Evolutionary conservation across 768 basidiomycete species (phyloP).

Genomic region (Lactarius evosmus): DNA sequence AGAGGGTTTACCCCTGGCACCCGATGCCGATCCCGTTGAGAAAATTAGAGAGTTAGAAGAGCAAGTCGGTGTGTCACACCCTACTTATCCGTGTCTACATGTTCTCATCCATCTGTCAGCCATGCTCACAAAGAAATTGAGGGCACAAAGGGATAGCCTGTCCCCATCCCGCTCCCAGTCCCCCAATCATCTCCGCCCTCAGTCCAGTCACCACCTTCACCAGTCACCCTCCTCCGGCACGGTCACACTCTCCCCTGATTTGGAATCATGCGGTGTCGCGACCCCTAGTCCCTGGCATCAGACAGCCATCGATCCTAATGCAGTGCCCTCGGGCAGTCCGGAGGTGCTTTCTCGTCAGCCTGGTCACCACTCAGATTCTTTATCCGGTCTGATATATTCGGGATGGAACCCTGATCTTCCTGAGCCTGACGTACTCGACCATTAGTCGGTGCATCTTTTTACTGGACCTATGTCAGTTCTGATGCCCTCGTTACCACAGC

Average conservation of each 20-base stretch:
- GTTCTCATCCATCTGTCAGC: slow-evolving; percentile 39
- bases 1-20: slow-evolving; percentile 72
- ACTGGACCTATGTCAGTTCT: background rate
- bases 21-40: slow-evolving; percentile 75
- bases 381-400: slow-evolving; percentile 64
- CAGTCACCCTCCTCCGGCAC: slow-evolving; percentile 25
- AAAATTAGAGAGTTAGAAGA: slow-evolving; percentile 75
- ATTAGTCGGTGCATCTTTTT: slow-evolving; percentile 55
- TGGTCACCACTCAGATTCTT: slow-evolving; percentile 46
- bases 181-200: slow-evolving; percentile 28
- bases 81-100: slow-evolving; percentile 21
- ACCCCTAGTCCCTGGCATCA: slow-evolving; percentile 31
- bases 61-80: slow-evolving; percentile 57
- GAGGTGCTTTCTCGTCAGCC: slow-evolving; percentile 28
- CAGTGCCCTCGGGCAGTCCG: slow-evolving; percentile 28
- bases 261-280: slow-evolving; percentile 28
- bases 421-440: slow-evolving; percentile 65
- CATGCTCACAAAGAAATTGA: slow-evolving; percentile 58
- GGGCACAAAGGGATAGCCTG: slow-evolving; percentile 45
- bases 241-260: slow-evolving; percentile 29
- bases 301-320: slow-evolving; percentile 30
- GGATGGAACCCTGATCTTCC: slow-evolving; percentile 88
- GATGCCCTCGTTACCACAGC: slow-evolving; percentile 38
- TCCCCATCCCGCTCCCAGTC: slow-evolving; percentile 42
- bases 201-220: slow-evolving; percentile 7